Percentiles rank a stretch among this genome's conserved stretches.
phyloP scores from a whole-genome alignment of 1,139 yeast genomes.

The Kluyveromyces sp. region DNA sequence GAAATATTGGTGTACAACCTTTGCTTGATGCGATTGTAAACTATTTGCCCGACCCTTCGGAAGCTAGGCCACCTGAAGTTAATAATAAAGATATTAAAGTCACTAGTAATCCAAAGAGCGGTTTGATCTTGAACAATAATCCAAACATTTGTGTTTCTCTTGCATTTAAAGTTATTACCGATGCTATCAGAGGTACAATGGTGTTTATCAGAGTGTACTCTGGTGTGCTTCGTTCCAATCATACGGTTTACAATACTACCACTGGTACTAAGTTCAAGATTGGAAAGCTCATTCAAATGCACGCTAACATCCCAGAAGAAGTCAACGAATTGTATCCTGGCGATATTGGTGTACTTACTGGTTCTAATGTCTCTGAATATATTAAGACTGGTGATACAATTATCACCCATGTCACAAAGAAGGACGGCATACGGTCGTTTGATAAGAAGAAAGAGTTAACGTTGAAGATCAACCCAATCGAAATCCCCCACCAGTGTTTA shows the following conservation, averaged over 20 bases:
- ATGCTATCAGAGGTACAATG: slow-evolving; percentile 75
- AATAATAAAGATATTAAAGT: slow-evolving; percentile 32
- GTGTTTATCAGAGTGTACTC: slow-evolving; percentile 83
- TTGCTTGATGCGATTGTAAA: slow-evolving; percentile 72
- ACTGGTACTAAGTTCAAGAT: slow-evolving; percentile 61
- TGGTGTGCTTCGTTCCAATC: slow-evolving; percentile 59
- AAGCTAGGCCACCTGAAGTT: slow-evolving; percentile 52
- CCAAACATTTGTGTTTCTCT: slow-evolving; percentile 63
- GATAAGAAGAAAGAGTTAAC: slow-evolving; percentile 36
- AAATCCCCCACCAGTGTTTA: slow-evolving; percentile 85
- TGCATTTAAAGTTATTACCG: slow-evolving; percentile 87
- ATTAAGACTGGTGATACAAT: slow-evolving; percentile 88
- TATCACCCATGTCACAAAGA: slow-evolving; percentile 46
- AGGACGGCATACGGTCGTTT: slow-evolving; percentile 38
- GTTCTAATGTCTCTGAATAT: slow-evolving; percentile 36
- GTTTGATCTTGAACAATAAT: slow-evolving; percentile 48
- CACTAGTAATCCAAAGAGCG: slow-evolving; percentile 36
- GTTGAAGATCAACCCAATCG: slow-evolving; percentile 64
- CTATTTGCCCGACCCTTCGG: slow-evolving; percentile 77
- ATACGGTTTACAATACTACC: slow-evolving; percentile 58
- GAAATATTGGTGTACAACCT: slow-evolving; percentile 92
- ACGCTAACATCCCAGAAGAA: slow-evolving; percentile 78
- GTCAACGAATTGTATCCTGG: slow-evolving; percentile 61
- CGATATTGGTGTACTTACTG: slow-evolving; percentile 74
- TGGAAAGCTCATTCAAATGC: slow-evolving; percentile 70